Conservation (phyloP, 2,329 filamentous ascomycete genomes). For the Lachnellula occidentalis region DNA sequence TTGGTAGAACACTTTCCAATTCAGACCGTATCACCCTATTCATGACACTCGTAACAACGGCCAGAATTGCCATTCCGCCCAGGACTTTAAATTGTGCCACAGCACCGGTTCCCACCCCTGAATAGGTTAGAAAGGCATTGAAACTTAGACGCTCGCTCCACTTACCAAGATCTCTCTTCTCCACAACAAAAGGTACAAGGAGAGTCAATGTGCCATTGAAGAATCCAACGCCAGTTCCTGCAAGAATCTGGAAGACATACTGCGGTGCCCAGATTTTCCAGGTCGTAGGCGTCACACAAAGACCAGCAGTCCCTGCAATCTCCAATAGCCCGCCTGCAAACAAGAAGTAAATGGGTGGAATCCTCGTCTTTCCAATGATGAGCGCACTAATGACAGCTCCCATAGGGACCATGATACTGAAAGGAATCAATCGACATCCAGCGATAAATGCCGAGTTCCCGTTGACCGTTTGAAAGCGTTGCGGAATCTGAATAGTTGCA, state of each 20-base stretch:
- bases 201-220: not conserved
- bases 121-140: not conserved
- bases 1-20: not conserved
- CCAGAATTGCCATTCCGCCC: not conserved
- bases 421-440: not conserved
- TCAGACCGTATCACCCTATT: constrained; percentile 1
- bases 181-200: not conserved
- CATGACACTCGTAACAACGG: not conserved
- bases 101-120: not conserved
- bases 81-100: not conserved
- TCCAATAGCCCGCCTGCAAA: not conserved
- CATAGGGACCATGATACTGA: not conserved
- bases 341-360: not conserved
- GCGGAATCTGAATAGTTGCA: not conserved
- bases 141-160: not conserved
- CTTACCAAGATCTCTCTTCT: not conserved
- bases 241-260: constrained; percentile 4
- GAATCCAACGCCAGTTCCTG: not conserved
- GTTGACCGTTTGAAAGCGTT: not conserved
- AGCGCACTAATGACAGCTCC: not conserved
- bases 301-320: not conserved
- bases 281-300: not conserved
- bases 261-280: not conserved
- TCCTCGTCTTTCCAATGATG: not conserved
- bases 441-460: not conserved